Conservation (phyloP, 305 asterid species). For the Fraxinus albicans region DNA sequence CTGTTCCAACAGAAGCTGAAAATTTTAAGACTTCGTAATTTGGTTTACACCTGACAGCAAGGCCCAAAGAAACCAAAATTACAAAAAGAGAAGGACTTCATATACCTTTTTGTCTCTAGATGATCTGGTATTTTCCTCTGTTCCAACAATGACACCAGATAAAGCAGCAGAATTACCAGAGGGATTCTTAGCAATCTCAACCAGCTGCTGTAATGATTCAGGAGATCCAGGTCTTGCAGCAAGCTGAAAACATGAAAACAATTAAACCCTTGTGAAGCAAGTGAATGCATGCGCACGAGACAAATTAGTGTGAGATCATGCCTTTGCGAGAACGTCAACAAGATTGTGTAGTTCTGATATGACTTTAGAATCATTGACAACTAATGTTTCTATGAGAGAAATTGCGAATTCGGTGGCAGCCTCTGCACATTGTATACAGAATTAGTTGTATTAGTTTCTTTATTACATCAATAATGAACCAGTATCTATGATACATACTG, state of each 20-base stretch:
- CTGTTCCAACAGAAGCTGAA: conserved; percentile 44
- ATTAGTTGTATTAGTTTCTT: conserved; percentile 18
- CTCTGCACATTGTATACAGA: conserved; percentile 54
- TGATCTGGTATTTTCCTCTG: conserved; percentile 59
- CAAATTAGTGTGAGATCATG: conserved; percentile 25
- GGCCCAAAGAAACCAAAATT: background rate
- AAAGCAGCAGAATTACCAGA: conserved; percentile 44
- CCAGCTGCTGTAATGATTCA: conserved; percentile 81
- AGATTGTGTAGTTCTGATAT: conserved; percentile 88
- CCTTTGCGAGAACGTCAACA: conserved; percentile 93
- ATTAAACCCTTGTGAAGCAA: conserved; percentile 23
- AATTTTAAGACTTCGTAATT: background rate
- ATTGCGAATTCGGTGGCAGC: conserved; percentile 87
- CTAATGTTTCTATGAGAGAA: conserved; percentile 71
- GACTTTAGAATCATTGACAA: conserved; percentile 67
- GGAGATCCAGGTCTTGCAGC: conserved; percentile 99
- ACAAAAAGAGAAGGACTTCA: background rate
- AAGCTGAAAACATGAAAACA: conserved; percentile 46
- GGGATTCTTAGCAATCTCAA: conserved; percentile 95
- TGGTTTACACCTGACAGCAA: conserved; percentile 5
- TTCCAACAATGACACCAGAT: conserved; percentile 55
- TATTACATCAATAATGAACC: conserved; percentile 18
- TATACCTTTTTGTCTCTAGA: conserved; percentile 78
- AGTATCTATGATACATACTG: conserved; percentile 53
- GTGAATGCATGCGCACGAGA: background rate